phyloP scores from a whole-genome alignment of 176 grass and related monocot species.

The Oropetium thomaeum region DNA sequence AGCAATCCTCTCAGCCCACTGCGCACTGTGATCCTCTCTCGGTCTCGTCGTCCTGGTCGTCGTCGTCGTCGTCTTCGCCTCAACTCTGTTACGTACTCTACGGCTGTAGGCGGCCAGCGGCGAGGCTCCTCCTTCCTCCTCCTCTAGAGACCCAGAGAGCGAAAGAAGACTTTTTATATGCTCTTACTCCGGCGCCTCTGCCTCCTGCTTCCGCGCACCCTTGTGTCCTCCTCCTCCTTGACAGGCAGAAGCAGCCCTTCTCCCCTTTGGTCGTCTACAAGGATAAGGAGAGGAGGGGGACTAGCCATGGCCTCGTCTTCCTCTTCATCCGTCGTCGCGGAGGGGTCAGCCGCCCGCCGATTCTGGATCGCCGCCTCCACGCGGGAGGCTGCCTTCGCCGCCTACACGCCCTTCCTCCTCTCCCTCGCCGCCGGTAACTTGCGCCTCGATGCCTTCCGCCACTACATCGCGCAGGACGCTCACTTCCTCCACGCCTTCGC shows the following conservation, averaged over 20 bases:
- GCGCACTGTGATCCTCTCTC: background rate
- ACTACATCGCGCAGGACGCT: constrained; percentile 75
- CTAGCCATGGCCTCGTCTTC: constrained; percentile 29
- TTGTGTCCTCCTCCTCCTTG: background rate
- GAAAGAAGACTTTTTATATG: constrained; percentile 9
- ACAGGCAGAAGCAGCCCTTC: background rate
- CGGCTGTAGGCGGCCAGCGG: background rate
- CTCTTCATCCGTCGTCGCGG: constrained; percentile 41
- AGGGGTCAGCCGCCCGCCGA: constrained; percentile 67
- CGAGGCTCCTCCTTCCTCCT: background rate
- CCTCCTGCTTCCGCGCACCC: constrained; percentile 31
- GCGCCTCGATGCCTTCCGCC: constrained; percentile 61
- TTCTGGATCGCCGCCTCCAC: constrained; percentile 72
- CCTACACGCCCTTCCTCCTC: constrained; percentile 77
- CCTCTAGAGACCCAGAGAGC: background rate
- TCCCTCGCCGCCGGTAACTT: constrained; percentile 70
- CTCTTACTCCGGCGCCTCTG: constrained; percentile 29
- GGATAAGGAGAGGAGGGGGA: background rate
- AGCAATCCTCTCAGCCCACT: background rate
- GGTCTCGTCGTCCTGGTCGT: background rate
- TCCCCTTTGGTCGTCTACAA: background rate
- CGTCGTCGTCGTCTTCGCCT: background rate
- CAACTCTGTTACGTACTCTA: too few species aligned
- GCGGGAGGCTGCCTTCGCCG: constrained; percentile 73
- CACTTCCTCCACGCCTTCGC: constrained; percentile 85